Evolutionary conservation across 805 yeast genomes (phyloP).

Genomic region (Tetrapisispora arboricola): DNA sequence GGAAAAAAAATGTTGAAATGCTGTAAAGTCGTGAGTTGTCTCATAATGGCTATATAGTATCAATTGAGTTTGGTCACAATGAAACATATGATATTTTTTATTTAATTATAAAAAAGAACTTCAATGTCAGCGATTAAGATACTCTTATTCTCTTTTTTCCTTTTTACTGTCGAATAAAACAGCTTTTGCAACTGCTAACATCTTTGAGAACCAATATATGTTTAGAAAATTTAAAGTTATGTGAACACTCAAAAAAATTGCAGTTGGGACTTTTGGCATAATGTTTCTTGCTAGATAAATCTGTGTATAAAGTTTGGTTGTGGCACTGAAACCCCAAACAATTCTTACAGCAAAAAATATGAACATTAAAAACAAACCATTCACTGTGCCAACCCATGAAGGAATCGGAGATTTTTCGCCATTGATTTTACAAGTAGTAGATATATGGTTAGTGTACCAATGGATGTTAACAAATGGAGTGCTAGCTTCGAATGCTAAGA

Average conservation of each 20-base stretch:
- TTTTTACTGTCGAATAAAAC: neutral
- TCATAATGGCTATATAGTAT: no score
- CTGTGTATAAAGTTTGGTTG: conserved; percentile 39
- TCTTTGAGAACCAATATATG: conserved; percentile 78
- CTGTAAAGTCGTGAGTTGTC: no score
- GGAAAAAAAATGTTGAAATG: no score
- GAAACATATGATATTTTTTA: no score
- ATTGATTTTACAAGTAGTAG: conserved; percentile 3
- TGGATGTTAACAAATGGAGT: conserved; percentile 90
- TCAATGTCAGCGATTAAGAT: neutral
- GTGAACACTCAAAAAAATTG: conserved; percentile 45
- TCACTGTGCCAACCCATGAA: conserved; percentile 41
- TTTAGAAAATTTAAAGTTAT: conserved; percentile 57
- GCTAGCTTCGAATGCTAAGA: conserved; percentile 74
- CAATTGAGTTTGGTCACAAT: no score
- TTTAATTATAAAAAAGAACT: no score
- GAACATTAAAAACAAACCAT: conserved; percentile 60
- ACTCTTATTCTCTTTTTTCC: neutral
- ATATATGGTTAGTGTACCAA: conserved; percentile 41
- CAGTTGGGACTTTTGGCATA: conserved; percentile 39
- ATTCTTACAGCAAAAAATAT: conserved; percentile 74
- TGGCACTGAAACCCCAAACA: conserved; percentile 78
- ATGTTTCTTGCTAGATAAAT: conserved; percentile 36
- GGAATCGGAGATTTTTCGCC: conserved; percentile 32
- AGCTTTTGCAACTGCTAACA: conserved; percentile 50